Percentiles rank a stretch among this genome's conserved stretches.
Conservation (phyloP, 2,329 filamentous ascomycete genomes). For the Penicillium sp. region DNA sequence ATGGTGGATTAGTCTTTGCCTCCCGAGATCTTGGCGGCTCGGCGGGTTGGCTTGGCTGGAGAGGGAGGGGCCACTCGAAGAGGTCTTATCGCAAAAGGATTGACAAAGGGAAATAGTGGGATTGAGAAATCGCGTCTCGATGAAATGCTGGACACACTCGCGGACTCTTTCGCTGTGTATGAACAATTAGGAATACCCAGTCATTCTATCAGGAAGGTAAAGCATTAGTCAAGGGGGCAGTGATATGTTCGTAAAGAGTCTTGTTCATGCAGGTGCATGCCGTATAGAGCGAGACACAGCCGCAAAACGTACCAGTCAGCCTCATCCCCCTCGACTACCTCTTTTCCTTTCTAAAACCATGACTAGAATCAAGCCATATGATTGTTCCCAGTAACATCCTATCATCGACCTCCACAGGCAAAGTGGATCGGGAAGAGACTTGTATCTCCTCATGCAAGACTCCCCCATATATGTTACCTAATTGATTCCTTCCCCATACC, state of each 20-base stretch:
- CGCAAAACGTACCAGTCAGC: not conserved
- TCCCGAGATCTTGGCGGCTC: constrained; percentile 19
- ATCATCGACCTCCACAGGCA: not conserved
- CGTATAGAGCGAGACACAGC: not conserved
- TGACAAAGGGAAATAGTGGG: constrained; percentile 7
- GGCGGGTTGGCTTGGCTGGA: constrained; percentile 10
- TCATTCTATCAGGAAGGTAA: not conserved
- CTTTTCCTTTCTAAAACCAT: not conserved
- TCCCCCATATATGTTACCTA: constrained; percentile 3
- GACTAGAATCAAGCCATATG: not conserved
- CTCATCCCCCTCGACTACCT: not conserved
- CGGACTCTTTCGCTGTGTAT: not conserved
- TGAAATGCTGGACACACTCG: constrained; percentile 16
- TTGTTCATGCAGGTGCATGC: not conserved
- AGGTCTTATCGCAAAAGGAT: constrained; percentile 13
- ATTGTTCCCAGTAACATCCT: not conserved
- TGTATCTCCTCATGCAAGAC: not conserved
- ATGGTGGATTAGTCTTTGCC: constrained; percentile 13
- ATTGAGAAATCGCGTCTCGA: not conserved
- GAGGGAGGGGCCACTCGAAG: not conserved
- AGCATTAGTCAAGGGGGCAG: not conserved
- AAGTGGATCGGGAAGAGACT: not conserved
- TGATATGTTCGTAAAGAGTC: not conserved
- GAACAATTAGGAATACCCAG: not conserved
- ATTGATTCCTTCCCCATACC: constrained; percentile 10